Conservation (phyloP, 805 yeast genomes). For the Spathaspora girioi region DNA sequence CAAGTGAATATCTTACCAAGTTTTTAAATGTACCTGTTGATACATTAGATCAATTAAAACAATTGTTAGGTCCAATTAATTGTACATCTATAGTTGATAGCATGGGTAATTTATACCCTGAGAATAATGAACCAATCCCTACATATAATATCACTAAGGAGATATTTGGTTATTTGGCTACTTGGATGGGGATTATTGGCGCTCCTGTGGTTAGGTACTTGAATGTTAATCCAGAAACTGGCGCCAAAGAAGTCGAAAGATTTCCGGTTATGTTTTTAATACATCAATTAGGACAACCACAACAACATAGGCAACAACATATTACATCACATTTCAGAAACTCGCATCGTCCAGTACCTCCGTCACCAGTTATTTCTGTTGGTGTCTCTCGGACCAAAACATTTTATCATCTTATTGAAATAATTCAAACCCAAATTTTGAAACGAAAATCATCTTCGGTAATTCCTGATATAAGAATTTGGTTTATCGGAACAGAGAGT, state of each 20-base stretch:
- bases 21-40: slow-evolving; percentile 33
- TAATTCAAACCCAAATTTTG: slow-evolving; percentile 18
- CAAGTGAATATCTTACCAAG: slow-evolving; percentile 40
- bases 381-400: slow-evolving; percentile 30
- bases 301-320: background rate
- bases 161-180: slow-evolving; percentile 41
- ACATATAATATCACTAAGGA: slow-evolving; percentile 34
- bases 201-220: slow-evolving; percentile 31
- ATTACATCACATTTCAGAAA: slow-evolving; percentile 3
- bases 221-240: slow-evolving; percentile 20
- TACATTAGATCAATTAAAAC: slow-evolving; percentile 23
- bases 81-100: slow-evolving; percentile 42
- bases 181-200: slow-evolving; percentile 54
- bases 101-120: slow-evolving; percentile 39
- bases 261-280: slow-evolving; percentile 34
- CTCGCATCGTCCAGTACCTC: slow-evolving; percentile 3
- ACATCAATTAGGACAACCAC: slow-evolving; percentile 21
- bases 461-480: slow-evolving; percentile 23
- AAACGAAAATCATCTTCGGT: slow-evolving; percentile 12
- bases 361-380: slow-evolving; percentile 11
- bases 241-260: slow-evolving; percentile 28
- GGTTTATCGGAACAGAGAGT: slow-evolving; percentile 26
- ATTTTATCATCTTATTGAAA: slow-evolving; percentile 29
- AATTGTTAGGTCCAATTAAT: slow-evolving; percentile 45
- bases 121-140: slow-evolving; percentile 12